Base-by-base conservation (phyloP, 2,329 filamentous ascomycete species). In the Blastomyces emzantsi region DNA sequence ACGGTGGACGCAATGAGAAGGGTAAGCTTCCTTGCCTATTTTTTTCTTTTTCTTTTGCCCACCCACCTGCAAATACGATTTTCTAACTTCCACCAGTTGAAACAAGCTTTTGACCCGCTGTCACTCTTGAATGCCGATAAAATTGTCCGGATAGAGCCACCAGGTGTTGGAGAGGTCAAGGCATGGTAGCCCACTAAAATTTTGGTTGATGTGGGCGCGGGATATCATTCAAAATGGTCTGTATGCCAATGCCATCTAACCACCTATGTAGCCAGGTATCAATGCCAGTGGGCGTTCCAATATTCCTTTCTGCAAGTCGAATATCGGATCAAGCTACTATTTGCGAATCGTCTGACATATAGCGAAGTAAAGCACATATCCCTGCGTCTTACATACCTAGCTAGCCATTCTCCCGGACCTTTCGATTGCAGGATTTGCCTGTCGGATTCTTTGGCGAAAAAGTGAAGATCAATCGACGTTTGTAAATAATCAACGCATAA, bases 1-100 rank as follows among this genome's bases (percentile, higher is more conserved):
- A 85, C 85, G 1, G 83, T 89, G 33, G 83, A 86, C 74, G 75
- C 85, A 47, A 89, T 89, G 87, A 80, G 85, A 69, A 83, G 81
- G 74, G 82, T 84, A 73, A 76, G 81, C 76, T 51, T 43, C 25
- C 22, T 19, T 60, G 4, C 6, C 45, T 17, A 15, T 11, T 59
- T 59, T 55, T 47, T 45, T 19, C 17, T 67, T n/a, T 60, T 41
- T 17, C 22, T 49, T 8, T 43, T 43, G 1, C 6, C 11, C 47
- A 17, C 49, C 9, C 49, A 3, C 49, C 17, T 22, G 45, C 58
- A 36, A 60, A 51, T 33, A 47, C 15, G 25, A 49, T 56, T 61
- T 49, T 58, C 22, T 25, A 25, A 57, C 58, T 49, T 41, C 45
- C 56, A 63, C 60, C 70, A 84, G 82, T 77, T 87, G 66, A 88